These are phyloP conservation scores for Talaromyces sp. DNA, from an alignment of 2,329 filamentous ascomycete species.

Conservation along the genomic window DNA sequence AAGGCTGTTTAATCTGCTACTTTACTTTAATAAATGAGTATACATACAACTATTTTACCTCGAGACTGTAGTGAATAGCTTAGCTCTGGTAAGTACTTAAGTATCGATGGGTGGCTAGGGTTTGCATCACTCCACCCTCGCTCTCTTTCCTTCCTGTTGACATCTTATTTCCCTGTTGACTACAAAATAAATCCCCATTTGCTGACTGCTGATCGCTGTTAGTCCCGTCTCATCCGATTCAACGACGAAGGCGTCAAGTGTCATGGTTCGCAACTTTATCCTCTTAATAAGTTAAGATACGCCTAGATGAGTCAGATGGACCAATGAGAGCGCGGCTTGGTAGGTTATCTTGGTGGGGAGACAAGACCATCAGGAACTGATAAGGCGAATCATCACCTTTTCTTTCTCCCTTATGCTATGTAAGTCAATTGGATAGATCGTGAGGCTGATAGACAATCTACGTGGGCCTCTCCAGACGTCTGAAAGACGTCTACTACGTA, in stretches of 20 bases:
- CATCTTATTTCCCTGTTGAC: no score
- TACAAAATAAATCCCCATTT: no score
- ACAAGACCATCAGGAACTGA: background rate
- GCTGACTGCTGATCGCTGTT: no score
- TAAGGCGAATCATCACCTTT: background rate
- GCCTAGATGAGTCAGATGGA: background rate
- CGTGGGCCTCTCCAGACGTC: background rate
- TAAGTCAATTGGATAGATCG: background rate
- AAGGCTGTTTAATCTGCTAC: background rate
- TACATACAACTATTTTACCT: background rate
- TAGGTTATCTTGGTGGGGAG: background rate
- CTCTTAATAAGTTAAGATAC: background rate
- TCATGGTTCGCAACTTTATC: background rate
- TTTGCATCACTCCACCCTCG: no score
- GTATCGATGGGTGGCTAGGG: no score
- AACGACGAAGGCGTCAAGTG: no score
- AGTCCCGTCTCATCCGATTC: no score
- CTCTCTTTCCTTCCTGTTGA: background rate
- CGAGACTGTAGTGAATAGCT: background rate
- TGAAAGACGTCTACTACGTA: background rate
- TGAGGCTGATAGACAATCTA: background rate
- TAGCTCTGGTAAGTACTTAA: background rate
- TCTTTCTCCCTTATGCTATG: background rate
- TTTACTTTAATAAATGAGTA: conserved; percentile 6
- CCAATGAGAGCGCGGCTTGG: background rate